Conservation (phyloP, 768 basidiomycete species). For the Lactifluus volemus region DNA sequence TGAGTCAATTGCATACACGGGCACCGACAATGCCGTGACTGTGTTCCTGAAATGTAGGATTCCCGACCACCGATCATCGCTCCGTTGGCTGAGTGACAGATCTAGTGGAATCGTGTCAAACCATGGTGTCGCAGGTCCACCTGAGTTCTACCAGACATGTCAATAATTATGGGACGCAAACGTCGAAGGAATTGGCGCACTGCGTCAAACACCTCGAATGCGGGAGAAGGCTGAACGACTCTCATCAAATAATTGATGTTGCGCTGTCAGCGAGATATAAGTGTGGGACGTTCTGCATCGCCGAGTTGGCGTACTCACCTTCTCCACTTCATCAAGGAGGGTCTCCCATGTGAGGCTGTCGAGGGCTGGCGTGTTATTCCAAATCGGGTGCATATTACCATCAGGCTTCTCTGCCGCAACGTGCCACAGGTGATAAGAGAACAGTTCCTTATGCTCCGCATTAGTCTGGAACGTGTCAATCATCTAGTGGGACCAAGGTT, state of each 20-base stretch:
- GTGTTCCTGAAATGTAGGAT: too few species aligned
- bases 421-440: neutral
- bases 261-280: neutral
- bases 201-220: neutral
- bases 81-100: neutral
- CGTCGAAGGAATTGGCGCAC: neutral
- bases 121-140: neutral
- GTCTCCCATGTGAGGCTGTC: neutral
- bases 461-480: neutral
- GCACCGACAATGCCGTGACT: too few species aligned
- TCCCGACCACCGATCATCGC: neutral
- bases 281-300: too few species aligned
- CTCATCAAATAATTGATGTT: neutral
- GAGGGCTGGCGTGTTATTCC: neutral
- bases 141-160: neutral
- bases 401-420: neutral
- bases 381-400: neutral
- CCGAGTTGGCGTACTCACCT: neutral
- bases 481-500: neutral
- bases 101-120: neutral
- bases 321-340: neutral
- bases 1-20: too few species aligned
- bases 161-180: neutral
- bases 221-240: neutral
- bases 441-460: neutral